Evolutionary conservation across 2,329 filamentous ascomycete species (phyloP), one percentile per base, ranked within the genome.

Genomic region (Rugonectria rugulosa): DNA sequence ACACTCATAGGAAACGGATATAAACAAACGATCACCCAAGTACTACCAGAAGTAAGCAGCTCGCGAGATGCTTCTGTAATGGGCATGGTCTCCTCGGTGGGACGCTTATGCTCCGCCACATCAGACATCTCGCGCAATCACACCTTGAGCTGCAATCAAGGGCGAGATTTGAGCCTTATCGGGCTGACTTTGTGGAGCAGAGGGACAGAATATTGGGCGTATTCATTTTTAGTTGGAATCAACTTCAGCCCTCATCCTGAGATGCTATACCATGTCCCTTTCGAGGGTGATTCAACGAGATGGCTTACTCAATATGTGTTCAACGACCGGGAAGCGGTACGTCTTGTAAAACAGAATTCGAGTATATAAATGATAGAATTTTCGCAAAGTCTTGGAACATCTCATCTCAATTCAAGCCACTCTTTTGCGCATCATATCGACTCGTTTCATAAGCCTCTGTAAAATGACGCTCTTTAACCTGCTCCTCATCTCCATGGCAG

Each of bases 51-150:
- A 24, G 32, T 50, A 24, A 51, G 31, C 40, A 36, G 23, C 48
- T 51, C 48, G 48, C 40, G 38, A 29, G 44, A 37, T 44, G 48
- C 21, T 51, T 51, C 40, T 27, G 15, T 15, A 51, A 51, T 6
- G 32, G 48, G 48, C 9, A 51, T 51, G 37, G 48, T 17, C 21
- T 15, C 38, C 4, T 17, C 7, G 20, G 19, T n/a, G 19, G 23
- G 14, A 11, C 26, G 17, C 8, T 7, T 3, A 29, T 8, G 14
- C 48, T 44, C 23, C 41, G 48, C 48, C 48, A 26, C 48, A 17
- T 4, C n/a, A 7, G 14, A 37, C 42, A 42, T 24, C 20, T 26
- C 7, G 11, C 15, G 23, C 6, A 19, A 43, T 36, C 26, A 11
- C 34, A 17, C 38, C 14, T 8, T 12, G 37, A 15, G 26, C 9